These are phyloP conservation scores for Fusarium sp. DNA, from an alignment of 2,329 filamentous ascomycete species.

Conservation along the genomic window DNA sequence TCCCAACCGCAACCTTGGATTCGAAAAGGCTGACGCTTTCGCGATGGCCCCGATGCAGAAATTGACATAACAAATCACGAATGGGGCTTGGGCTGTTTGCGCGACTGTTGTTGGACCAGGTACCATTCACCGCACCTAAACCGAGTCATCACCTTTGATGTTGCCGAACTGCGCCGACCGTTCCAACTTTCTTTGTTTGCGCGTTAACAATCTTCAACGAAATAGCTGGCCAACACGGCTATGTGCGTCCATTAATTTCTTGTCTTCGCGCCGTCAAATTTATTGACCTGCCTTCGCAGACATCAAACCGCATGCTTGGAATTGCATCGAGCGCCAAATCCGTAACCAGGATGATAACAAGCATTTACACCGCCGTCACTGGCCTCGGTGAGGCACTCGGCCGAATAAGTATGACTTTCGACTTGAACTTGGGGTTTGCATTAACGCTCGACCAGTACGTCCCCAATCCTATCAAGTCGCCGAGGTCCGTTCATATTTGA, in stretches of 20 bases:
- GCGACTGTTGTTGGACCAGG: background rate
- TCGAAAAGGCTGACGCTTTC: conserved; percentile 3
- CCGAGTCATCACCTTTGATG: conserved; percentile 30
- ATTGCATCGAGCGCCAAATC: conserved; percentile 30
- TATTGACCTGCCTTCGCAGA: conserved; percentile 16
- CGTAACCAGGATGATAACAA: conserved; percentile 48
- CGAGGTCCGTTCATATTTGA: conserved; percentile 41
- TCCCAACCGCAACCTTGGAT: conserved; percentile 9
- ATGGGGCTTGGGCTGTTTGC: conserved; percentile 3
- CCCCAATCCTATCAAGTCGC: conserved; percentile 42
- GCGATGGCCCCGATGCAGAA: conserved; percentile 24
- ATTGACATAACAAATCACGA: conserved; percentile 5
- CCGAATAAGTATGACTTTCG: conserved; percentile 38
- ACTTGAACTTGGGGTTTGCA: background rate
- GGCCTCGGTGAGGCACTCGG: conserved; percentile 44
- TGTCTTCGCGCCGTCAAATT: background rate
- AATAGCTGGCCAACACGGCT: conserved; percentile 19
- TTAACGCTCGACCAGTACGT: conserved; percentile 35
- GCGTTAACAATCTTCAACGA: conserved; percentile 9
- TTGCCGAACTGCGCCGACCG: conserved; percentile 27
- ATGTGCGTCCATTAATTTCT: conserved; percentile 19
- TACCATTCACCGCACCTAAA: conserved; percentile 13
- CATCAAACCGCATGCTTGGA: conserved; percentile 41
- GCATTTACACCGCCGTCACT: conserved; percentile 42
- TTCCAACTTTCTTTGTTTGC: background rate